Base-by-base conservation (phyloP, 2,329 filamentous ascomycete genomes). In the Biscogniauxia mediterranea region DNA sequence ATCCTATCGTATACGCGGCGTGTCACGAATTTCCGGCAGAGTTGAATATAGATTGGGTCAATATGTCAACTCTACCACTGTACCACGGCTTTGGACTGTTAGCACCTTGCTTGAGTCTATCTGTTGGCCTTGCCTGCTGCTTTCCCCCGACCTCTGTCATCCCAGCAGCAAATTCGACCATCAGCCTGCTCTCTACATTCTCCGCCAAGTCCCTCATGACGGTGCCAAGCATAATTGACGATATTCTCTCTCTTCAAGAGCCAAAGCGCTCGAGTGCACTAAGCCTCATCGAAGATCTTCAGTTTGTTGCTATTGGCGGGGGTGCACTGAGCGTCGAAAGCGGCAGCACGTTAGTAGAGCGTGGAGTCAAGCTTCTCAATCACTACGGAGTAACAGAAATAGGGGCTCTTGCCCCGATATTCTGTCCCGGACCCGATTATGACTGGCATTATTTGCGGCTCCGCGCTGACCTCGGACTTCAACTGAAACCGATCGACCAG, bases 361-460 rank as follows among this genome's bases (percentile, higher is more conserved):
- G 62, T 7, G 62, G 65, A 1, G 65, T 76, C 19, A 71, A 67
- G 49, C 57, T 77, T 1, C 64, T 77, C 25, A 76, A 76, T 61
- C 71, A 74, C 58, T 77, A 73, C 55, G 75, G 75, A 2, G 69
- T 70, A 2, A 77, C 75, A 1, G 75, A 77, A 59, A 69, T 71
- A 1, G 75, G 75, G 1, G 68, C 74, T 1, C 58, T 77, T 6
- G 70, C 75, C 1, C 70, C 70, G 1, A 73, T 74, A 2, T 76
- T 76, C 57, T 56, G 62, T 17, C 74, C 74, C 0, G 62, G 60
- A 6, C 54, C 65, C 7, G 66, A 70, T 52, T 76, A 77, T 57
- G 64, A 76, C 57, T 74, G 67, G 66, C 62, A 64, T 11, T 76
- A 71, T 56, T 66, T 76, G 53, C 62, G 73, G 8, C 61, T 77